Evolutionary conservation across 2,329 filamentous ascomycete genomes (phyloP), one percentile per base, ranked within the genome.

Genomic region (Verticillium longisporum): DNA sequence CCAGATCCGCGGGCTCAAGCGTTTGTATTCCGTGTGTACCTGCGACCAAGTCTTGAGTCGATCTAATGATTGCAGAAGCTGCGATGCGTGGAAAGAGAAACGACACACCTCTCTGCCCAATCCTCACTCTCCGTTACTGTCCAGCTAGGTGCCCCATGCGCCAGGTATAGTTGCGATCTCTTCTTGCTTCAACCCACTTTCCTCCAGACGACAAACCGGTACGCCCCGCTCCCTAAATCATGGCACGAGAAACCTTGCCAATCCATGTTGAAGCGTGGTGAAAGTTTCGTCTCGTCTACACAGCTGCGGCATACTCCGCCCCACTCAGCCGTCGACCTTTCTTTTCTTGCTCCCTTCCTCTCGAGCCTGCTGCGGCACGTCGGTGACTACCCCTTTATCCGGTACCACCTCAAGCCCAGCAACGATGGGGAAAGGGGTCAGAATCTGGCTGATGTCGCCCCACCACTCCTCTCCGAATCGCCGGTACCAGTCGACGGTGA

Each of bases 401-500:
- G 81, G 80, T 61, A 85, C 72, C 54, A 88, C 79, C 65, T 85
- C 80, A 11, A 75, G 75, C 33, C 82, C 74, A 58, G 76, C 81
- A 15, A 88, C 84, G 13, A 84, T 79, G 1, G 86, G 88, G 75
- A 88, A 90, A 4, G 88, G 86, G 38, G 84, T 88, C 60, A 90
- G 78, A 18, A 89, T 86, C 69, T 86, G 85, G 69, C 79, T 83
- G 67, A 91, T 88, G 66, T 89, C 84, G 56, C 88, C 88, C 88
- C 88, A 90, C 88, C 88, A 91, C 41, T 79, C 70, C 76, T 88
- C 84, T 5, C 86, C 86, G 62, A 86, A 90, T 60, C 74, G 75
- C 45, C 75, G 78, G 71, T 92, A 92, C 89, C 89, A 92, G 57
- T 87, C 80, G n/a, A 90, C 86, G 0, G 88, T 91, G 56, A 76